phyloP scores from a whole-genome alignment of 495 filamentous ascomycete species.

The Aspergillus affinis region DNA sequence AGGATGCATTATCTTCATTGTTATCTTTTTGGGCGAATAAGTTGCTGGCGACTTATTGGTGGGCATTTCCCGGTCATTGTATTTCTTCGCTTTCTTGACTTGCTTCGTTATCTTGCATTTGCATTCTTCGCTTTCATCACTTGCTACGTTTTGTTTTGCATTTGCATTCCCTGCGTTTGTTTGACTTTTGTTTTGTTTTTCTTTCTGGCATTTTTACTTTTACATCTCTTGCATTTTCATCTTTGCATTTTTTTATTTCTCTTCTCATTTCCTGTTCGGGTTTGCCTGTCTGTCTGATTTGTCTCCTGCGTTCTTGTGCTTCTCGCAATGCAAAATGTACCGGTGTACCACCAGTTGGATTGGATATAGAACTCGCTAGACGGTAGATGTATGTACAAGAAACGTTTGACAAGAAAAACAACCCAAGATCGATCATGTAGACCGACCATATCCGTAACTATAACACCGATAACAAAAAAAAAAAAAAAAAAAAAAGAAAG shows the following conservation, averaged over 20 bases:
- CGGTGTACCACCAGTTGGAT: background rate
- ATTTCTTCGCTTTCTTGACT: slow-evolving; percentile 6
- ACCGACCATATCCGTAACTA: background rate
- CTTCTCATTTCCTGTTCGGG: background rate
- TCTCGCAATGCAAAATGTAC: background rate
- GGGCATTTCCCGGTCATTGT: too few relatives aligned
- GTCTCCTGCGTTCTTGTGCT: background rate
- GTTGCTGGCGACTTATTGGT: slow-evolving; percentile 4
- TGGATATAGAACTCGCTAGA: background rate
- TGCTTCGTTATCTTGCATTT: slow-evolving; percentile 6
- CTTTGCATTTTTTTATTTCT: background rate
- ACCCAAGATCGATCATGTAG: background rate
- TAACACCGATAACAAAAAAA: slow-evolving; percentile 1
- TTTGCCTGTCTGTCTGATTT: too few relatives aligned
- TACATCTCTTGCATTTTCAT: background rate
- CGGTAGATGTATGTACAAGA: background rate
- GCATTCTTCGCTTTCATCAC: slow-evolving; percentile 3
- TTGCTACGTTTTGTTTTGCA: slow-evolving; percentile 8
- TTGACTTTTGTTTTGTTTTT: background rate
- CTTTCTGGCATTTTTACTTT: background rate
- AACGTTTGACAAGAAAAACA: background rate
- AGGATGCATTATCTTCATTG: background rate
- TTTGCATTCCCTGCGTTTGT: background rate
- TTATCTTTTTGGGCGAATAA: background rate
- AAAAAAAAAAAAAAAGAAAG: too few relatives aligned